phyloP scores from a whole-genome alignment of 2,329 filamentous ascomycete species.

The Pseudocercospora ulei region DNA sequence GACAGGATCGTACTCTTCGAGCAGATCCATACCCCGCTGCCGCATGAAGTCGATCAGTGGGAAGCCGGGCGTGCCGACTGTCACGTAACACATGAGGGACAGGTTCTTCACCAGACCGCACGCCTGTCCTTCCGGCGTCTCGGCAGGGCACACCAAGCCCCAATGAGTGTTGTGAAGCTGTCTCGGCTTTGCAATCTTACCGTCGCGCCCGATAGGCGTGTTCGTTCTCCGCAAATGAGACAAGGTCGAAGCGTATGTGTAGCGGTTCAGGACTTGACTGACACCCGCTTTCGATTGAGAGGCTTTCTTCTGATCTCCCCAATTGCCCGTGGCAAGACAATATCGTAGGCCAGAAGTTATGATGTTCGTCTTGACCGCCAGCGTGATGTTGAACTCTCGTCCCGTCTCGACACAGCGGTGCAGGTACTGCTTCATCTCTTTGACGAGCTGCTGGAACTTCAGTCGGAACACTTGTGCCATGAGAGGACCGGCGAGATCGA shows the following conservation, averaged over 20 bases:
- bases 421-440: slow-evolving; percentile 82
- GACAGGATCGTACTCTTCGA: slow-evolving; percentile 70
- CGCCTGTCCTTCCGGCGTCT: slow-evolving; percentile 95
- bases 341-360: slow-evolving; percentile 93
- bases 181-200: slow-evolving; percentile 93
- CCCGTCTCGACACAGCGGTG: slow-evolving; percentile 84
- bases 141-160: slow-evolving; percentile 92
- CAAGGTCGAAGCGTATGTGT: slow-evolving; percentile 91
- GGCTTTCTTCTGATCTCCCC: slow-evolving; percentile 99
- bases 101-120: slow-evolving; percentile 97
- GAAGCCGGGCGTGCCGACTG: slow-evolving; percentile 81
- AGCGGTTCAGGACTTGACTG: slow-evolving; percentile 93
- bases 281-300: slow-evolving; percentile 91
- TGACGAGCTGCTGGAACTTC: slow-evolving; percentile 81
- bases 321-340: slow-evolving; percentile 93
- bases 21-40: slow-evolving; percentile 85
- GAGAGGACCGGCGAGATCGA: slow-evolving; percentile 87
- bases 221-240: slow-evolving; percentile 97
- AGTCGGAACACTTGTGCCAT: slow-evolving; percentile 93
- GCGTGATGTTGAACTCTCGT: slow-evolving; percentile 77
- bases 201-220: slow-evolving; percentile 93
- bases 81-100: slow-evolving; percentile 96
- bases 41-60: slow-evolving; percentile 94
- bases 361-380: slow-evolving; percentile 83
- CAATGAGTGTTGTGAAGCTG: slow-evolving; percentile 98